phyloP scores from a whole-genome alignment of 2,329 filamentous ascomycete species.

The Aspergillus arachidicola region DNA sequence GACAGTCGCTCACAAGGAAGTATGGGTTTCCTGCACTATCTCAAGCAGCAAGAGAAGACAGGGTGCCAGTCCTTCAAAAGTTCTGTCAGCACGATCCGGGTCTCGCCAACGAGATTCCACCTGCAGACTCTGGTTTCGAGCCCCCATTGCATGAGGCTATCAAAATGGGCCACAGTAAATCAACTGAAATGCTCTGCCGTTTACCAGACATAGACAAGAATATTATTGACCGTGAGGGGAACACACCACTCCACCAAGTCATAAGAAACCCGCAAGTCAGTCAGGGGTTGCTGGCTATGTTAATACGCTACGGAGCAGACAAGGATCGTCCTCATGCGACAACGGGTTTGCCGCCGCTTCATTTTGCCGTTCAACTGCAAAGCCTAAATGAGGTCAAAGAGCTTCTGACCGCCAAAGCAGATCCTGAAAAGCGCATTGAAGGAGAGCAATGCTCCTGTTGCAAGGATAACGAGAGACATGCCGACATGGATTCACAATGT shows the following conservation, averaged over 20 bases:
- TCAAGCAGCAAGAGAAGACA: background rate
- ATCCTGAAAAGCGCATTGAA: background rate
- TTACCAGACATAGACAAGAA: background rate
- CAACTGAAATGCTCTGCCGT: background rate
- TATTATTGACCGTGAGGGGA: background rate
- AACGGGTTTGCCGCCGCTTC: background rate
- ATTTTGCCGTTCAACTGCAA: background rate
- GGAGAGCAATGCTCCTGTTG: constrained; percentile 1
- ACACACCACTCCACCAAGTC: constrained; percentile 4
- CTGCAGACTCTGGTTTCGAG: background rate
- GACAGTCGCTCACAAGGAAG: background rate
- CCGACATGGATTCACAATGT: background rate
- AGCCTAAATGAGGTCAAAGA: background rate
- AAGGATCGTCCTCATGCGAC: background rate
- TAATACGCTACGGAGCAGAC: background rate
- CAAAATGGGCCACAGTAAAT: background rate
- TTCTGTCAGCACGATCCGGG: background rate
- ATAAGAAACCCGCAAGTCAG: background rate
- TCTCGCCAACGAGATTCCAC: background rate
- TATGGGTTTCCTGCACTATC: constrained; percentile 2
- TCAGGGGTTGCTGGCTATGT: background rate
- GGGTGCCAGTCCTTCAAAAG: background rate
- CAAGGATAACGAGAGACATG: background rate
- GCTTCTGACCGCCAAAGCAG: background rate
- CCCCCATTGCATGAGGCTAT: constrained; percentile 4